Evolutionary conservation across 2,329 filamentous ascomycete genomes (phyloP).

Genomic region (Fusarium odoratissimum): DNA sequence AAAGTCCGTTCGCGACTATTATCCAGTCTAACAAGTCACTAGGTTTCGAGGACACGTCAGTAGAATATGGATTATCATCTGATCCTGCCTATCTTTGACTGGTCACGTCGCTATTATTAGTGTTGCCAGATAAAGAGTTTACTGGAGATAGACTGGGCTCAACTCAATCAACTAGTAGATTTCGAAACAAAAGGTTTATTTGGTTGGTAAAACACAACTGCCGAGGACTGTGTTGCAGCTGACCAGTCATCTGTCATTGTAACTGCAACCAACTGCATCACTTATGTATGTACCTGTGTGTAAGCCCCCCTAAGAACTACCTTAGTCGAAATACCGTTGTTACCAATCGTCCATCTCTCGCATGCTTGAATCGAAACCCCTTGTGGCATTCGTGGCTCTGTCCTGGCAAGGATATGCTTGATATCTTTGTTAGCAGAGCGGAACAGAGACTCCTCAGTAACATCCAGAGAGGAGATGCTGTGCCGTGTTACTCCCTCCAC

Average conservation of each 20-base stretch:
- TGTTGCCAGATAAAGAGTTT: neutral
- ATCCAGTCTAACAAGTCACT: neutral
- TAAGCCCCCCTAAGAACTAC: neutral
- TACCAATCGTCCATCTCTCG: constrained; percentile 15
- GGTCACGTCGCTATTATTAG: neutral
- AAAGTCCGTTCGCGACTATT: constrained; percentile 3
- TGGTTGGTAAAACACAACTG: constrained; percentile 6
- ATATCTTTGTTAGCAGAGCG: neutral
- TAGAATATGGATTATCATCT: neutral
- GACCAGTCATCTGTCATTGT: constrained; percentile 8
- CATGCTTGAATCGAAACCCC: neutral
- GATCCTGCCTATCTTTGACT: constrained; percentile 1
- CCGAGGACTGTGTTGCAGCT: neutral
- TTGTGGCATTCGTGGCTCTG: neutral
- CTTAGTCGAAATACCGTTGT: neutral
- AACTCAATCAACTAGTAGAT: constrained; percentile 7
- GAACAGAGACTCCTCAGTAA: neutral
- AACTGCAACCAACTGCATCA: constrained; percentile 5
- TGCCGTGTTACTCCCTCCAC: constrained; percentile 1
- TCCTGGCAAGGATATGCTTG: constrained; percentile 27
- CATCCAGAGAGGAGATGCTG: neutral
- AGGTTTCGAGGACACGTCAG: neutral
- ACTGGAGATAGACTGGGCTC: neutral
- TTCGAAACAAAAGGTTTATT: neutral
- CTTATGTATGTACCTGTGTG: neutral